phyloP scores from a whole-genome alignment of 768 basidiomycete species.

The Chalciporus pseudorubinellus region DNA sequence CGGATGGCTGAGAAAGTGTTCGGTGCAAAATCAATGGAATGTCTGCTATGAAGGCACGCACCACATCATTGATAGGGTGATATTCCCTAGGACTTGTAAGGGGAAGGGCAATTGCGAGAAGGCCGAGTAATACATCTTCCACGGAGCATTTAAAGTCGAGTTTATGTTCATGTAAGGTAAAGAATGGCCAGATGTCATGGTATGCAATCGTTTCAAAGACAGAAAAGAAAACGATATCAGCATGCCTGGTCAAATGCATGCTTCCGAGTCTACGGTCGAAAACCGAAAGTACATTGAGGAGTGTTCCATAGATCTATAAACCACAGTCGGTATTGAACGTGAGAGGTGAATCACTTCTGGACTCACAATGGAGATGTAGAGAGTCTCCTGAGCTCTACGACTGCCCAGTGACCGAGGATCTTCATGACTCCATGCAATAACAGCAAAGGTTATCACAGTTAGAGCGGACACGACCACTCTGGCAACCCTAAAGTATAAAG shows the following conservation, averaged over 20 bases:
- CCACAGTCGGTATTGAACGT: neutral
- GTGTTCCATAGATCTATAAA: constrained; percentile 5
- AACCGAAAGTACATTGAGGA: constrained; percentile 4
- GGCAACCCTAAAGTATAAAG: neutral
- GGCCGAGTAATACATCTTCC: neutral
- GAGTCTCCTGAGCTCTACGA: neutral
- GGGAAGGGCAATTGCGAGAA: constrained; percentile 9
- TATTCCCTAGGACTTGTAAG: constrained; percentile 4
- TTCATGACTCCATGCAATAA: constrained; percentile 1
- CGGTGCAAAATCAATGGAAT: constrained; percentile 2
- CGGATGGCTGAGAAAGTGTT: constrained; percentile 2
- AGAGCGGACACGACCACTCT: neutral
- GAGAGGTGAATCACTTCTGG: neutral
- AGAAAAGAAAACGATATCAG: neutral
- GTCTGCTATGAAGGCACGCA: neutral
- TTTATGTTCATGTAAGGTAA: neutral
- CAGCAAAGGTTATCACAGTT: neutral
- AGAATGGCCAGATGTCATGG: constrained; percentile 9
- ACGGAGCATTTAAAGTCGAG: neutral
- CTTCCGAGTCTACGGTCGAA: neutral
- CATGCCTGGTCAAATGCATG: constrained; percentile 15
- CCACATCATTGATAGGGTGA: neutral
- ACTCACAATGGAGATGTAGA: constrained; percentile 6
- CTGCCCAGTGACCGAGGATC: neutral
- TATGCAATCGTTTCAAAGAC: constrained; percentile 2